These are phyloP conservation scores for Tetrastigma voinierianum DNA, from an alignment of 164 flowering plant species.

Conservation along the genomic window DNA sequence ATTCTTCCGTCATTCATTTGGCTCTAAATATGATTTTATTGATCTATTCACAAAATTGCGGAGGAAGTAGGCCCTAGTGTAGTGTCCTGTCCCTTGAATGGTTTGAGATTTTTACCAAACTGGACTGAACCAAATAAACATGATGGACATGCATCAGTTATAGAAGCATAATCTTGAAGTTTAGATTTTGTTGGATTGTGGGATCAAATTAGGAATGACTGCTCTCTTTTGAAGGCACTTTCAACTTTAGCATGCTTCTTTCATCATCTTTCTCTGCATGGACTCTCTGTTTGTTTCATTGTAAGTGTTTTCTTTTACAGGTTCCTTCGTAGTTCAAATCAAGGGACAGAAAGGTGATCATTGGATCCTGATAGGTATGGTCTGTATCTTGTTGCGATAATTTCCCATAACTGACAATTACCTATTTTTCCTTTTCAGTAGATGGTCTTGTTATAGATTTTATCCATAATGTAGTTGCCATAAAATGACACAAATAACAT, in stretches of 20 bases:
- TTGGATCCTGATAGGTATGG: constrained; percentile 81
- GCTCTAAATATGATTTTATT: too few species aligned
- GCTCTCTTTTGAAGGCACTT: neutral
- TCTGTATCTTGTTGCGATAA: neutral
- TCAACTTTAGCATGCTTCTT: neutral
- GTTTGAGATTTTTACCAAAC: too few species aligned
- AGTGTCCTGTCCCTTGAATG: too few species aligned
- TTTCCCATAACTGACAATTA: neutral
- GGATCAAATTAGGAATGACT: neutral
- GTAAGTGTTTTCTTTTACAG: constrained; percentile 32
- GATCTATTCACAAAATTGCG: too few species aligned
- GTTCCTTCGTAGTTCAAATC: constrained; percentile 76
- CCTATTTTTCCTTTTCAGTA: neutral
- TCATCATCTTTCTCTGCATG: neutral
- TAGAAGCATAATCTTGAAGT: too few species aligned
- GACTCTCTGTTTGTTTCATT: neutral
- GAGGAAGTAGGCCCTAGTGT: too few species aligned
- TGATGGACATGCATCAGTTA: too few species aligned
- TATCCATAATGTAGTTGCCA: neutral
- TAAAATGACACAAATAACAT: neutral
- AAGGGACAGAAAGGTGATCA: constrained; percentile 95
- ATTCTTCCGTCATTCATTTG: too few species aligned
- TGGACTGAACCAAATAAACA: too few species aligned
- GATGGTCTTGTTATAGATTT: too few species aligned
- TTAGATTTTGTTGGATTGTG: neutral